phyloP scores from a whole-genome alignment of 2,329 filamentous ascomycete genomes.

The Thyridium curvatum region DNA sequence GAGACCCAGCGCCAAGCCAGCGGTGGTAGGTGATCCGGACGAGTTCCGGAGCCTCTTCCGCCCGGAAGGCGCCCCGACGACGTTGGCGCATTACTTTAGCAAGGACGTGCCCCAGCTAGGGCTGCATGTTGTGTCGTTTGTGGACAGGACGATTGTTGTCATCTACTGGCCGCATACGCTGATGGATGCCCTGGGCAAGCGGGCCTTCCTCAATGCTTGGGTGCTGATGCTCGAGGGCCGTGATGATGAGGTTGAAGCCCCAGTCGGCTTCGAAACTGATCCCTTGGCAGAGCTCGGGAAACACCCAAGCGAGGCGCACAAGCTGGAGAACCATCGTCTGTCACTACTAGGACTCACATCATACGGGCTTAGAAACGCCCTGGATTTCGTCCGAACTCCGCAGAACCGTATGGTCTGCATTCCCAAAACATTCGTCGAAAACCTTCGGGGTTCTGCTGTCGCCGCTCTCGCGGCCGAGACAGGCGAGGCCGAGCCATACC shows the following conservation, averaged over 20 bases:
- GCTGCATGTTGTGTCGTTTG: slow-evolving; percentile 35
- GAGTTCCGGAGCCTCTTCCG: slow-evolving; percentile 16
- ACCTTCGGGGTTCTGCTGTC: slow-evolving; percentile 16
- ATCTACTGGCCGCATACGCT: slow-evolving; percentile 35
- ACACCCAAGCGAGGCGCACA: slow-evolving; percentile 11
- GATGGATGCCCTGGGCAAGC: slow-evolving; percentile 32
- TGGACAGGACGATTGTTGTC: slow-evolving; percentile 33
- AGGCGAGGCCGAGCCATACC: slow-evolving; percentile 14
- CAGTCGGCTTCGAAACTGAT: slow-evolving; percentile 12
- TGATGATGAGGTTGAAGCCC: slow-evolving; percentile 23
- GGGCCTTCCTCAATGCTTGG: slow-evolving; percentile 33
- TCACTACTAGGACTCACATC: slow-evolving; percentile 9
- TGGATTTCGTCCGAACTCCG: slow-evolving; percentile 14
- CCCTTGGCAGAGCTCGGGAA: slow-evolving; percentile 2
- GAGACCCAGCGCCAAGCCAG: slow-evolving; percentile 11
- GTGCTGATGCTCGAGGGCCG: slow-evolving; percentile 26
- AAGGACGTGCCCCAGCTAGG: slow-evolving; percentile 32
- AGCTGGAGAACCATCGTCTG: slow-evolving; percentile 11
- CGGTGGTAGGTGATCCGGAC: slow-evolving; percentile 18
- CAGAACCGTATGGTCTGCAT: slow-evolving; percentile 29
- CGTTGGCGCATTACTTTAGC: slow-evolving; percentile 26
- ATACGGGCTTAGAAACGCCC: slow-evolving; percentile 18
- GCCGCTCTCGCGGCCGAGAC: slow-evolving; percentile 13
- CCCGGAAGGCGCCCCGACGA: slow-evolving; percentile 8
- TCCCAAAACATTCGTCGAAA: slow-evolving; percentile 16